Conservation (phyloP, 257 asterid genomes). For the Echites panduratus region DNA sequence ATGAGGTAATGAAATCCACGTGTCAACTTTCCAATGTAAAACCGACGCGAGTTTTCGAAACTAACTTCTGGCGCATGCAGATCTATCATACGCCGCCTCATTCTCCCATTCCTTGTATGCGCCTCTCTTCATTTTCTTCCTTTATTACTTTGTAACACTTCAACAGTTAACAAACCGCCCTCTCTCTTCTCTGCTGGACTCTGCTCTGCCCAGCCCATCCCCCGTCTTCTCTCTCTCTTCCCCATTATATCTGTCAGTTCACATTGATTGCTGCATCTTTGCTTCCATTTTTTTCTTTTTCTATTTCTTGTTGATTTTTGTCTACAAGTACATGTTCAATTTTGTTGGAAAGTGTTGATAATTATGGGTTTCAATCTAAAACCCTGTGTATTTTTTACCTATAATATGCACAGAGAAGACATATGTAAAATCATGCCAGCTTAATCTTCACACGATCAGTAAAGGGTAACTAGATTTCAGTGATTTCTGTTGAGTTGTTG, state of each 20-base stretch:
- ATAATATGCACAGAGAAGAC: not conserved
- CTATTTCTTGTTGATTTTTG: not conserved
- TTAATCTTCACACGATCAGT: not conserved
- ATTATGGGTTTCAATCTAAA: not conserved
- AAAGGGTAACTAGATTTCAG: not conserved
- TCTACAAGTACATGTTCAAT: not conserved
- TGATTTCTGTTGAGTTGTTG: not conserved
- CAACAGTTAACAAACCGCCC: not conserved
- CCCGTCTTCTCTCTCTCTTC: not conserved
- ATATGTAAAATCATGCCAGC: not conserved
- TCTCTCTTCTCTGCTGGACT: not conserved
- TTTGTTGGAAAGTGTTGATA: not conserved
- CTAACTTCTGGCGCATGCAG: not conserved
- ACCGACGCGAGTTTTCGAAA: conserved; percentile 7
- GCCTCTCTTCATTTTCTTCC: not conserved
- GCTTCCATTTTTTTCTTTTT: not conserved
- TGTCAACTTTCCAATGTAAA: not conserved
- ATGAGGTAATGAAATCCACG: not conserved
- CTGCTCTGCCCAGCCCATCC: too few relatives aligned
- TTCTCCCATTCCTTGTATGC: not conserved
- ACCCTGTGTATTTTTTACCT: not conserved
- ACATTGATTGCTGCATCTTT: not conserved
- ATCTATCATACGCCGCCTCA: not conserved
- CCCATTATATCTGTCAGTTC: not conserved
- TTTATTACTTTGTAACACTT: too few relatives aligned